phyloP scores from a whole-genome alignment of 805 yeast species.

The Pachysolen tannophilus region DNA sequence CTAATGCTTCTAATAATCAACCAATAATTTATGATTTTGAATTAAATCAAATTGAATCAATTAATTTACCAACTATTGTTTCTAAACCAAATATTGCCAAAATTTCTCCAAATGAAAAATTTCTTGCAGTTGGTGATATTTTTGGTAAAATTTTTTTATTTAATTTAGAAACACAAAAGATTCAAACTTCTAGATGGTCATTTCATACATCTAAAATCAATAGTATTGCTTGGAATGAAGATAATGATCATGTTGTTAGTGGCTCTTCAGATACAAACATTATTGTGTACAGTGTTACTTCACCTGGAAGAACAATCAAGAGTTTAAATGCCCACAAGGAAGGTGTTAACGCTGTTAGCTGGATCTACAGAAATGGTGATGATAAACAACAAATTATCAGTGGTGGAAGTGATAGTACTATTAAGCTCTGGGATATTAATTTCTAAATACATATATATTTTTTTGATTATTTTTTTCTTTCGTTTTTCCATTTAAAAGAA shows the following conservation, averaged over 20 bases:
- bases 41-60: conserved; percentile 17
- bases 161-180: conserved; percentile 39
- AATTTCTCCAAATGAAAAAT: conserved; percentile 62
- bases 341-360: conserved; percentile 70
- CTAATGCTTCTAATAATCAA: conserved; percentile 31
- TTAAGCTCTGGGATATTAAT: conserved; percentile 64
- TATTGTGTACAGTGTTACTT: conserved; percentile 68
- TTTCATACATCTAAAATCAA: conserved; percentile 84
- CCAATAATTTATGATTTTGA: conserved; percentile 31
- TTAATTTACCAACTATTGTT: conserved; percentile 38
- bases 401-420: conserved; percentile 75
- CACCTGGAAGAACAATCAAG: conserved; percentile 73
- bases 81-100: conserved; percentile 56
- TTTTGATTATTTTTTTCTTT: conserved; percentile 43
- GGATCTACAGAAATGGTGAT: conserved; percentile 53
- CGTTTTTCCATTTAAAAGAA: conserved; percentile 78
- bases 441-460: background rate
- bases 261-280: conserved; percentile 82
- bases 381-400: conserved; percentile 41
- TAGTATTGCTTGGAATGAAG: conserved; percentile 71
- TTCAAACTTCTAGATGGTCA: conserved; percentile 88
- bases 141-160: conserved; percentile 82
- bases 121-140: conserved; percentile 78
- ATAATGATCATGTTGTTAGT: conserved; percentile 64
- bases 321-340: conserved; percentile 76